These are phyloP conservation scores for Phialophora expanda DNA, from an alignment of 2,329 filamentous ascomycete genomes.

Conservation along the genomic window DNA sequence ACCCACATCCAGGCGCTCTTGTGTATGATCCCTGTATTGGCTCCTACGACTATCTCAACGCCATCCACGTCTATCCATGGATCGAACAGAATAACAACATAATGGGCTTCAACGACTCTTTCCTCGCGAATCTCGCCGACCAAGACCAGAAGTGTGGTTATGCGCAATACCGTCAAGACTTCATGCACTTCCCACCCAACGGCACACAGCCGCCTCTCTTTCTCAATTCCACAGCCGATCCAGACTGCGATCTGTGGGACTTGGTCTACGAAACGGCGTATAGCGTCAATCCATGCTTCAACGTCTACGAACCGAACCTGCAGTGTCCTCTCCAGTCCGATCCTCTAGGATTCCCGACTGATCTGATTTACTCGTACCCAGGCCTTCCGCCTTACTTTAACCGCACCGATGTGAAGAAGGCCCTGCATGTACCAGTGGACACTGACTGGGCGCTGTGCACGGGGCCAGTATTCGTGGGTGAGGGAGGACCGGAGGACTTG, in stretches of 20 bases:
- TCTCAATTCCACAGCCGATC: slow-evolving; percentile 31
- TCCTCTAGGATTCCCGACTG: slow-evolving; percentile 70
- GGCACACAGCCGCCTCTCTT: slow-evolving; percentile 33
- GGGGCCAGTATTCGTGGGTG: slow-evolving; percentile 29
- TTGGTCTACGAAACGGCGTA: slow-evolving; percentile 43
- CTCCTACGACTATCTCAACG: slow-evolving; percentile 28
- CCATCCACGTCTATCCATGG: slow-evolving; percentile 26
- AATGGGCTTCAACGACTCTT: slow-evolving; percentile 32
- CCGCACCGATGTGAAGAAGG: slow-evolving; percentile 69
- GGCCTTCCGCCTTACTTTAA: slow-evolving; percentile 72
- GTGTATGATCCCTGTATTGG: slow-evolving; percentile 37
- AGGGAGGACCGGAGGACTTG: slow-evolving; percentile 29
- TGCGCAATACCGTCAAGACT: slow-evolving; percentile 33
- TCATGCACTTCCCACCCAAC: slow-evolving; percentile 34
- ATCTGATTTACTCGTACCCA: slow-evolving; percentile 64
- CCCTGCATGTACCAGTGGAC: slow-evolving; percentile 64
- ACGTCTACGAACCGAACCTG: slow-evolving; percentile 73
- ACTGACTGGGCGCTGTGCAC: slow-evolving; percentile 30
- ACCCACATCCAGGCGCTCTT: slow-evolving; percentile 22
- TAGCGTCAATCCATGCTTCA: slow-evolving; percentile 73
- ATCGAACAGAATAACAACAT: slow-evolving; percentile 36
- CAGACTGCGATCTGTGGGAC: slow-evolving; percentile 32
- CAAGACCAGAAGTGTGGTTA: slow-evolving; percentile 32
- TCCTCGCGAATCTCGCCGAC: slow-evolving; percentile 25
- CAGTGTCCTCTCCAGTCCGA: slow-evolving; percentile 75